phyloP scores from a whole-genome alignment of 1,284 basidiomycete species.

The Pseudozyma tsukubaensis region DNA sequence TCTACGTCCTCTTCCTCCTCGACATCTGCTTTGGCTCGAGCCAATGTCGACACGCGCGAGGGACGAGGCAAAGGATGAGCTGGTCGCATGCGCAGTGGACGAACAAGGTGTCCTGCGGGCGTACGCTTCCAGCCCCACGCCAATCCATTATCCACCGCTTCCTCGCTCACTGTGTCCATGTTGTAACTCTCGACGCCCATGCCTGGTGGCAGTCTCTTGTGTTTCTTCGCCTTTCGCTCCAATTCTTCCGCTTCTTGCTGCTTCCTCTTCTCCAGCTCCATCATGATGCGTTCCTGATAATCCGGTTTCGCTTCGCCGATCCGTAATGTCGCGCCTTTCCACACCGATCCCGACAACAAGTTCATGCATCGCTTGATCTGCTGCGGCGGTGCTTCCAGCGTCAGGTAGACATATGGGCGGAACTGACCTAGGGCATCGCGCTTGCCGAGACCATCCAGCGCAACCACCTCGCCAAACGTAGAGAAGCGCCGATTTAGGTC shows the following conservation, averaged over 20 bases:
- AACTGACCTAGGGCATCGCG: slow-evolving; percentile 50
- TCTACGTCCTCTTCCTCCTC: neutral
- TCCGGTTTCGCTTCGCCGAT: slow-evolving; percentile 61
- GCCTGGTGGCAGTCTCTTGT: slow-evolving; percentile 44
- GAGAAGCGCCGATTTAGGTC: slow-evolving; percentile 55
- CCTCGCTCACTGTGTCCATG: slow-evolving; percentile 47
- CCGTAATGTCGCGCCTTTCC: slow-evolving; percentile 63
- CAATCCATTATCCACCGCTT: slow-evolving; percentile 42
- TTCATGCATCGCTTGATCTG: slow-evolving; percentile 57
- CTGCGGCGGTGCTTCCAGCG: slow-evolving; percentile 43
- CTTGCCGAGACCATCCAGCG: slow-evolving; percentile 48
- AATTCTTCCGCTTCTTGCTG: slow-evolving; percentile 26
- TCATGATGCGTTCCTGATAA: slow-evolving; percentile 31
- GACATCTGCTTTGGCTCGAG: slow-evolving; percentile 10
- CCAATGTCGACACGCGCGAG: slow-evolving; percentile 16
- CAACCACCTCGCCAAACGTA: slow-evolving; percentile 54
- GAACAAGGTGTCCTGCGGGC: slow-evolving; percentile 60
- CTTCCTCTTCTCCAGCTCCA: slow-evolving; percentile 27
- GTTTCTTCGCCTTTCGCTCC: slow-evolving; percentile 19
- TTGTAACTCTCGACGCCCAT: slow-evolving; percentile 45
- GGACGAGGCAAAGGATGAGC: slow-evolving; percentile 53
- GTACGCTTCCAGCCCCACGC: slow-evolving; percentile 67
- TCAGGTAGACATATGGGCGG: slow-evolving; percentile 56
- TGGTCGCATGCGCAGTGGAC: slow-evolving; percentile 63
- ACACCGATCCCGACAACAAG: slow-evolving; percentile 58